Percentiles rank a stretch among this genome's conserved stretches.
phyloP scores from a whole-genome alignment of 345 rosid species.

The Acer yangbiense region DNA sequence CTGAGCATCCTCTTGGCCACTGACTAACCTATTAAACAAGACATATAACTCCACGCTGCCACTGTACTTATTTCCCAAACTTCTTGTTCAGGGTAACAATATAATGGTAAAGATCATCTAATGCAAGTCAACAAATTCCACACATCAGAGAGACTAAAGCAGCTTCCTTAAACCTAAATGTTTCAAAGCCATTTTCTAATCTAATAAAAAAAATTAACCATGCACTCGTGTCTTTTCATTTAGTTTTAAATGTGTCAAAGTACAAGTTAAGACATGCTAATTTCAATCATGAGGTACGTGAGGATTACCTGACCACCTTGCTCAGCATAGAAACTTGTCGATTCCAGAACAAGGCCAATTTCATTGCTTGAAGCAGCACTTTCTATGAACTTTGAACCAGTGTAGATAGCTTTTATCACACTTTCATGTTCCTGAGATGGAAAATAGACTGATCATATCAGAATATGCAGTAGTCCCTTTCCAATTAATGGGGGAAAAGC shows the following conservation, averaged over 20 bases:
- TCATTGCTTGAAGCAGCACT: constrained; percentile 50
- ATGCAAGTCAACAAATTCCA: not conserved
- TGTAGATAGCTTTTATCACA: constrained; percentile 79
- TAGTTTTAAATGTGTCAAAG: not conserved
- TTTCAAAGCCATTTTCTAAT: not conserved
- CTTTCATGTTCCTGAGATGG: constrained; percentile 65
- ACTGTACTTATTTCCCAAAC: not conserved
- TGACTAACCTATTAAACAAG: constrained; percentile 1
- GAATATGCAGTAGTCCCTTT: not conserved
- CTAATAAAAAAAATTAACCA: not conserved
- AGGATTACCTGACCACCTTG: constrained; percentile 97
- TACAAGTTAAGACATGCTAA: not conserved
- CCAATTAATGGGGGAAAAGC: not conserved
- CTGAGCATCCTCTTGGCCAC: not conserved
- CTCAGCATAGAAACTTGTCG: constrained; percentile 94
- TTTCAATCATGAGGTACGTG: not conserved
- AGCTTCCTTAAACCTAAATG: not conserved
- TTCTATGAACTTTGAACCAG: constrained; percentile 70
- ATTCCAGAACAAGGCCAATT: constrained; percentile 74
- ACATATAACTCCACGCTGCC: not conserved
- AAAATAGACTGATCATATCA: not conserved
- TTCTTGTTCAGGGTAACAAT: not conserved
- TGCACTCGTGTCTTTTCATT: not conserved
- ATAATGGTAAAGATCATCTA: not conserved
- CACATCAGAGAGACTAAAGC: not conserved